Conservation (phyloP, 371 early-diverging fungal genomes). For the Mucor mucedo region DNA sequence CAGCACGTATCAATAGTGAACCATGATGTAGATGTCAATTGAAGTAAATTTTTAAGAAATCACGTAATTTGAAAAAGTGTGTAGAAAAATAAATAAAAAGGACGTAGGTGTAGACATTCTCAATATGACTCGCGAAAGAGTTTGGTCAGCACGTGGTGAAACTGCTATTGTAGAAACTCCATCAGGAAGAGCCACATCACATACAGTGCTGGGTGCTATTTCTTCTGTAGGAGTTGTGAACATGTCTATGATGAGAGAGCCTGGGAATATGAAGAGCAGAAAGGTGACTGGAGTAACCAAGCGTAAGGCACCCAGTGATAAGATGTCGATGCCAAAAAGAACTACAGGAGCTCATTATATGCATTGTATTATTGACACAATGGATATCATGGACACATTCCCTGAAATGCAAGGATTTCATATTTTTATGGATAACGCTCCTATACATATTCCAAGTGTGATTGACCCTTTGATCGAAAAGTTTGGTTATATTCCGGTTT, state of each 20-base stretch:
- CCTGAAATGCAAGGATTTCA: conserved; percentile 17
- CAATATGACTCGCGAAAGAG: conserved; percentile 11
- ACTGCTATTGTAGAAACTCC: background rate
- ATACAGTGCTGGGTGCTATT: background rate
- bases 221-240: conserved; percentile 11
- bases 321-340: conserved; percentile 14
- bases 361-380: conserved; percentile 14
- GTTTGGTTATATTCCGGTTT: conserved; percentile 25
- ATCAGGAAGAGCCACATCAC: conserved; percentile 6
- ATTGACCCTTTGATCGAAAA: conserved; percentile 19
- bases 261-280: conserved; percentile 7
- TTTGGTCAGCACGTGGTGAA: conserved; percentile 5
- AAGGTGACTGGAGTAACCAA: conserved; percentile 8
- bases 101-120: too few relatives aligned
- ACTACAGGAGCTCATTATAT: conserved; percentile 19
- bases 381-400: conserved; percentile 27
- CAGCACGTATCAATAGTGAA: too few relatives aligned
- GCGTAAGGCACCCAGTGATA: conserved; percentile 1
- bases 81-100: too few relatives aligned
- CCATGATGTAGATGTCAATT: too few relatives aligned
- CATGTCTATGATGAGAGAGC: background rate
- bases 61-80: too few relatives aligned
- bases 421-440: conserved; percentile 18
- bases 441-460: conserved; percentile 10
- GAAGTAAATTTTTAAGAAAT: too few relatives aligned